Evolutionary conservation across 163 green algal species (phyloP).

Genomic region (Prototheca wickerhamii): DNA sequence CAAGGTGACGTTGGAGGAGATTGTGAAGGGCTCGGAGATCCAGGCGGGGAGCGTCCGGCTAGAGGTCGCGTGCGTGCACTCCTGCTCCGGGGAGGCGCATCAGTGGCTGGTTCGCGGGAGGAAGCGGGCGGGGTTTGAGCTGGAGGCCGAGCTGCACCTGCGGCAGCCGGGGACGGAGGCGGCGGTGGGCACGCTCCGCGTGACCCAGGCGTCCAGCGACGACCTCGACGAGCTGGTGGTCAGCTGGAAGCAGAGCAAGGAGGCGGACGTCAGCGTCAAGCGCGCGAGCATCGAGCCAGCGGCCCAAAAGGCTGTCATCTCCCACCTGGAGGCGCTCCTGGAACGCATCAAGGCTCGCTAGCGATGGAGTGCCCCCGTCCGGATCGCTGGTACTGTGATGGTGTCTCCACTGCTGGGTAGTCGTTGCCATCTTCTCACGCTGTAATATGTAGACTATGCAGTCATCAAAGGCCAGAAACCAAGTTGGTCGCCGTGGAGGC

Average conservation of each 20-base stretch:
- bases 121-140: conserved; percentile 24
- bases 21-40: background rate
- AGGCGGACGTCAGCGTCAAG: background rate
- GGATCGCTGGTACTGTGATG: too few relatives aligned
- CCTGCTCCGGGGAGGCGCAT: conserved; percentile 21
- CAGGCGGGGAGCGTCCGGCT: background rate
- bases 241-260: background rate
- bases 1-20: conserved; percentile 7
- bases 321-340: background rate
- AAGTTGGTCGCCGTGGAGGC: background rate
- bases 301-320: background rate
- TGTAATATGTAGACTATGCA: background rate
- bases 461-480: background rate
- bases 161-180: background rate
- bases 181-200: background rate
- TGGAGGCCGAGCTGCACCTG: background rate
- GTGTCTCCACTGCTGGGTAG: too few relatives aligned
- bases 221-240: conserved; percentile 7
- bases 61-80: background rate
- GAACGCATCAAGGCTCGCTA: conserved; percentile 1
- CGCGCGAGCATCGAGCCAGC: background rate
- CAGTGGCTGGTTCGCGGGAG: conserved; percentile 25
- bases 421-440: background rate
- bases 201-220: background rate
- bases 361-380: too few relatives aligned